Evolutionary conservation across 2,329 filamentous ascomycete genomes (phyloP).

Genomic region (Alternaria gansuensis): DNA sequence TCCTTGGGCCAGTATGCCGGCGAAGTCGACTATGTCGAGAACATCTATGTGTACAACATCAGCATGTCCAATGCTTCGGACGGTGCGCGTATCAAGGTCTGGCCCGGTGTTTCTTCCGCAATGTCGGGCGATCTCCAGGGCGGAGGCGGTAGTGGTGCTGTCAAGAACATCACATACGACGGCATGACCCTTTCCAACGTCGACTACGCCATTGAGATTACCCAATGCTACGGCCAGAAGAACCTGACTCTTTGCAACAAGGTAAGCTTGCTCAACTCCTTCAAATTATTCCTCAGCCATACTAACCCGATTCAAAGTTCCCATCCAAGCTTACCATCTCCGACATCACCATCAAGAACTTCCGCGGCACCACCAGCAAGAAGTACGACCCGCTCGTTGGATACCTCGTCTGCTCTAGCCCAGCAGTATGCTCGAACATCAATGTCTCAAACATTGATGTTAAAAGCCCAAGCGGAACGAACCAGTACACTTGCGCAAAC

Average conservation of each 20-base stretch:
- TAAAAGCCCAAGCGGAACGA: slow-evolving; percentile 57
- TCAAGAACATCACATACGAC: slow-evolving; percentile 74
- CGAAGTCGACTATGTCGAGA: slow-evolving; percentile 72
- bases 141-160: slow-evolving; percentile 69
- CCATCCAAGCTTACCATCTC: slow-evolving; percentile 66
- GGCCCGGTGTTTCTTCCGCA: slow-evolving; percentile 67
- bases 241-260: slow-evolving; percentile 69
- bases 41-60: slow-evolving; percentile 64
- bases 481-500: slow-evolving; percentile 58
- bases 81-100: slow-evolving; percentile 77
- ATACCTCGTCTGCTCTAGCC: slow-evolving; percentile 57
- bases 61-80: slow-evolving; percentile 59
- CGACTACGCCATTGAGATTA: slow-evolving; percentile 70
- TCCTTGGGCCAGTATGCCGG: slow-evolving; percentile 73
- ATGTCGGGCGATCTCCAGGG: slow-evolving; percentile 70
- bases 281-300: no score
- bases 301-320: slow-evolving; percentile 41
- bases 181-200: slow-evolving; percentile 68
- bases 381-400: slow-evolving; percentile 56
- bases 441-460: slow-evolving; percentile 55
- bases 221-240: slow-evolving; percentile 71
- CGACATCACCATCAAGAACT: slow-evolving; percentile 65
- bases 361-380: slow-evolving; percentile 63
- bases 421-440: slow-evolving; percentile 62
- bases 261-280: slow-evolving; percentile 11